phyloP scores from a whole-genome alignment of 2,329 filamentous ascomycete genomes.

The Diaporthe sp. region DNA sequence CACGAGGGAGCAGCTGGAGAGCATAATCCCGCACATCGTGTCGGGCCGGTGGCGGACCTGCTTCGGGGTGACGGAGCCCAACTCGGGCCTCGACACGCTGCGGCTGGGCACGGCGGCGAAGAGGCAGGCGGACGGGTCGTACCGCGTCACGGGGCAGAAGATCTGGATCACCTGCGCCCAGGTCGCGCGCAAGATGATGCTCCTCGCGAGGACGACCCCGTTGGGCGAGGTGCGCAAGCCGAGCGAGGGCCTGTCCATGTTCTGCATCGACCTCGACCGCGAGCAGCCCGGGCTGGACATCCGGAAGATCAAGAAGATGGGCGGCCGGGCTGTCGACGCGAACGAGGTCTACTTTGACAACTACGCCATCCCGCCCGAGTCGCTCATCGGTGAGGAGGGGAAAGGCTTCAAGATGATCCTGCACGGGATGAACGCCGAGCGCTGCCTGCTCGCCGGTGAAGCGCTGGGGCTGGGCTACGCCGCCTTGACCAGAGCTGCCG shows the following conservation, averaged over 20 bases:
- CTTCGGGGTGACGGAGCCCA: conserved; percentile 88
- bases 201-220: conserved; percentile 81
- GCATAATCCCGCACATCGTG: conserved; percentile 78
- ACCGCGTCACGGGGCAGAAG: conserved; percentile 81
- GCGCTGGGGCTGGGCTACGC: conserved; percentile 85
- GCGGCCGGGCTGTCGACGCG: conserved; percentile 83
- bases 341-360: conserved; percentile 92
- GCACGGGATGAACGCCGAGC: conserved; percentile 84
- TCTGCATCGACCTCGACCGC: conserved; percentile 82
- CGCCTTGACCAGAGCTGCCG: conserved; percentile 71
- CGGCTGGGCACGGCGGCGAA: conserved; percentile 75
- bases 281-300: conserved; percentile 71
- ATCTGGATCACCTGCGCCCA: conserved; percentile 92
- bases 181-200: conserved; percentile 85
- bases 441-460: conserved; percentile 82
- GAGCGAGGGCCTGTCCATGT: conserved; percentile 82
- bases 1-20: conserved; percentile 71
- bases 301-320: conserved; percentile 86
- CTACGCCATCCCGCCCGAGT: conserved; percentile 74
- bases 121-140: conserved; percentile 66
- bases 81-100: conserved; percentile 83
- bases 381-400: conserved; percentile 78
- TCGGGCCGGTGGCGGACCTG: conserved; percentile 79
- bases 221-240: conserved; percentile 76
- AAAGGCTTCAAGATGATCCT: conserved; percentile 84